Conservation (phyloP, 371 early-diverging fungal genomes). For the Umbelopsis sp. region DNA sequence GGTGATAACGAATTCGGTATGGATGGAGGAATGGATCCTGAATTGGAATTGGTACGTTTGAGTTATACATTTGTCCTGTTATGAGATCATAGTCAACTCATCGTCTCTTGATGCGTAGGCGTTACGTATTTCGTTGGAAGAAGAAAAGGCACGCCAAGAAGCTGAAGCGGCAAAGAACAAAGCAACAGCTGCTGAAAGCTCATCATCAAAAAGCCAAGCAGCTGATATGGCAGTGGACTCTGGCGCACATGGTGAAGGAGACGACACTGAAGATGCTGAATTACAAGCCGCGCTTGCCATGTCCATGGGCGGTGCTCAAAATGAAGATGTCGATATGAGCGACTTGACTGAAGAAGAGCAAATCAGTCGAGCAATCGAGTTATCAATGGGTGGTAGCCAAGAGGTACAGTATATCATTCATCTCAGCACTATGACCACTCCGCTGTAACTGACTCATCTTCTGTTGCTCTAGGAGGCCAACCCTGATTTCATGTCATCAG, state of each 20-base stretch:
- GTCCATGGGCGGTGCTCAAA: slow-evolving; percentile 59
- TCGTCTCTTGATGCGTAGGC: slow-evolving; percentile 54
- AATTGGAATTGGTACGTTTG: slow-evolving; percentile 81
- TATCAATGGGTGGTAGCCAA: slow-evolving; percentile 77
- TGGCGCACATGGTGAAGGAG: slow-evolving; percentile 37
- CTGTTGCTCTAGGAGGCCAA: slow-evolving; percentile 15
- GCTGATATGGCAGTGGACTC: slow-evolving; percentile 56
- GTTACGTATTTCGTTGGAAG: slow-evolving; percentile 94
- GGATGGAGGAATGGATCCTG: slow-evolving; percentile 95
- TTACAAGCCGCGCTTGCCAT: slow-evolving; percentile 60
- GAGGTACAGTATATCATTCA: slow-evolving; percentile 32
- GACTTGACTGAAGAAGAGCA: slow-evolving; percentile 87
- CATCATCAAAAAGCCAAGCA: slow-evolving; percentile 33
- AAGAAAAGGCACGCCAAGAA: slow-evolving; percentile 93
- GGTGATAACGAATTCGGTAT: slow-evolving; percentile 94
- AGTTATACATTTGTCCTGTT: not conserved
- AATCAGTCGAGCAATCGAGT: slow-evolving; percentile 82
- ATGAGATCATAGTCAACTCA: not conserved
- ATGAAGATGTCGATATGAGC: slow-evolving; percentile 71
- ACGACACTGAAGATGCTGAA: slow-evolving; percentile 47
- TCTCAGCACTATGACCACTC: not conserved
- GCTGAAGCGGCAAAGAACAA: slow-evolving; percentile 59
- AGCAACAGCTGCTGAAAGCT: slow-evolving; percentile 39
- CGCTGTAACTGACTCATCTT: not conserved
- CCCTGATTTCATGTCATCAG: slow-evolving; percentile 65